Base-by-base conservation (phyloP, 805 yeast species). In the Monosporozyma servazzii region DNA sequence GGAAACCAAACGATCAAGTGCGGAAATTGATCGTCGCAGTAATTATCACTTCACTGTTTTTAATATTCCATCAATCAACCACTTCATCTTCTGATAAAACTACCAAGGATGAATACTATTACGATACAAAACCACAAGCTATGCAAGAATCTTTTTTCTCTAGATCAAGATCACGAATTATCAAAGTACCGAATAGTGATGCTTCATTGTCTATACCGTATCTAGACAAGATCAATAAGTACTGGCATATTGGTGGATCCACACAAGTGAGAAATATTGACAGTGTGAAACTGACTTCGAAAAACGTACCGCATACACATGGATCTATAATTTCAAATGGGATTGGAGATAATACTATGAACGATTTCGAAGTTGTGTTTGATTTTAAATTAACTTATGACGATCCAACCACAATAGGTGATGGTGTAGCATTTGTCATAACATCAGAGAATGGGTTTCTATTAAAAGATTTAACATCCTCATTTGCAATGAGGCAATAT, bases 281-380 rank as follows among this genome's bases (percentile, higher is more conserved):
- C n/a, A 54, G 49, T 33, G 54, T 65, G 6, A 55, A 57, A 45
- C 53, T 65, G 21, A 59, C 65, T 1, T 48, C 53, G 8, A 49
- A 54, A 7, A 53, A 57, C 20, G 52, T 51, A 17, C 45, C 48
- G 3, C 29, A 51, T 18, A 49, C 51, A 7, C 51, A 57, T 37
- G 69, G 69, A 17, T 37, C 57, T 8, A 45, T 65, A 18, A 52
- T 65, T 21, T 65, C 69, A 18, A 65, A 64, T 51, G 68, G 67
- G 3, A 51, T 64, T 33, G 69, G 69, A 21, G 69, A 65, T 49
- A 64, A 63, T 51, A 56, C 52, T n/a, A 62, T 65, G 20, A 59
- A 64, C 56, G 64, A 65, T 52, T 64, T 64, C 48, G 69, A 65
- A 53, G 54, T 56, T 8, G 52, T 51, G 5, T 57, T 58, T 8